A percentile compares a stretch with the other conserved stretches of the same genome.
Conservation (phyloP, 1,284 basidiomycete species). For the Gymnopus androsaceus region DNA sequence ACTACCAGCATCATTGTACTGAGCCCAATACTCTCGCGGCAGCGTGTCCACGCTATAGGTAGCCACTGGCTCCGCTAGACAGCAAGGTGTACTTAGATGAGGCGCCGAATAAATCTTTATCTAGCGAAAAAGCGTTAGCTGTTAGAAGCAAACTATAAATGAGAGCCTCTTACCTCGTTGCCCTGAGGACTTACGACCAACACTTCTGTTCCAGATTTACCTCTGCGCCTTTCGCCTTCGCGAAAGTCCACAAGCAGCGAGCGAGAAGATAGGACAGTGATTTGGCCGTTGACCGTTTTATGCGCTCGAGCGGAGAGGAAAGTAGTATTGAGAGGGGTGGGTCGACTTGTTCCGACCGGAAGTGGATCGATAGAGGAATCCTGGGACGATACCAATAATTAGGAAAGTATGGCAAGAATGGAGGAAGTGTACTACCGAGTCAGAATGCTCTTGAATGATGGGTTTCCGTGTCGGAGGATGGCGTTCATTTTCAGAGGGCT, state of each 20-base stretch:
- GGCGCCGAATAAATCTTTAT: slow-evolving; percentile 49
- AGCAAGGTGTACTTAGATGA: slow-evolving; percentile 49
- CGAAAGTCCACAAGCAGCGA: slow-evolving; percentile 55
- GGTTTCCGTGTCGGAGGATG: background rate
- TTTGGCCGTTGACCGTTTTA: slow-evolving; percentile 48
- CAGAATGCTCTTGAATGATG: background rate
- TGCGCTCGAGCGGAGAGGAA: slow-evolving; percentile 45
- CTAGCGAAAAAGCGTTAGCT: slow-evolving; percentile 27
- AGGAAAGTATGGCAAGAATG: background rate
- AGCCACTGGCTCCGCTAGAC: slow-evolving; percentile 43
- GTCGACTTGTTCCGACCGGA: slow-evolving; percentile 36
- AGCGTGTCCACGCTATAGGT: slow-evolving; percentile 37
- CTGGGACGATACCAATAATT: background rate
- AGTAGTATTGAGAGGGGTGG: slow-evolving; percentile 37
- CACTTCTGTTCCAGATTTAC: slow-evolving; percentile 47
- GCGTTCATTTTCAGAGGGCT: background rate
- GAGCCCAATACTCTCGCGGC: slow-evolving; percentile 42
- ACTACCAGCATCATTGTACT: slow-evolving; percentile 47
- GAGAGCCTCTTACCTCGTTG: slow-evolving; percentile 28
- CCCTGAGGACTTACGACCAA: slow-evolving; percentile 44
- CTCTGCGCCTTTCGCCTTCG: slow-evolving; percentile 51
- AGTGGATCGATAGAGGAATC: slow-evolving; percentile 14
- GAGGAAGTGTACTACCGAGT: background rate
- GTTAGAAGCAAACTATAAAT: background rate
- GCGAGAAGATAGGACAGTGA: slow-evolving; percentile 50